These are phyloP conservation scores for Boechera retrofracta DNA, from an alignment of 345 rosid genomes.

Conservation along the genomic window DNA sequence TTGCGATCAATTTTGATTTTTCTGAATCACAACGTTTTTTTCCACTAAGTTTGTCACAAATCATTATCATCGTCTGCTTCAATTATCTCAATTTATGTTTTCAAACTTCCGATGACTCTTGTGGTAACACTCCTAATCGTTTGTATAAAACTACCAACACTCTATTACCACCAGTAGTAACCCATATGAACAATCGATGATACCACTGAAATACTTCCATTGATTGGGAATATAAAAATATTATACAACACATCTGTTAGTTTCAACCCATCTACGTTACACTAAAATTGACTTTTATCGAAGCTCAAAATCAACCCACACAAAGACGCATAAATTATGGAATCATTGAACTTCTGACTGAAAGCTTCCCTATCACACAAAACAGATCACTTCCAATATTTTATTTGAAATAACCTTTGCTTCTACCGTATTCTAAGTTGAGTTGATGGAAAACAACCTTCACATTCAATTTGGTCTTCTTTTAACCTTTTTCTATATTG, in stretches of 20 bases:
- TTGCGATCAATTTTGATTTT: neutral
- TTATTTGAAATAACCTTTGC: neutral
- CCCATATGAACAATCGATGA: neutral
- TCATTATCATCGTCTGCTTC: neutral
- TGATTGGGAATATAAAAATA: neutral
- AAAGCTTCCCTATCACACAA: neutral
- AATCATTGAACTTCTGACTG: slow-evolving; percentile 3
- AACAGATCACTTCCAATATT: neutral
- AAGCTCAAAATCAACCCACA: neutral
- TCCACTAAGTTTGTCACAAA: neutral
- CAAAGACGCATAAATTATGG: neutral
- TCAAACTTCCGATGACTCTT: neutral
- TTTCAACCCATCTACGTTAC: neutral
- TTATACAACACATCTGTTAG: neutral
- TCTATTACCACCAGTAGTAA: neutral
- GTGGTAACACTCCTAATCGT: neutral
- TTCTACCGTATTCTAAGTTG: slow-evolving; percentile 1
- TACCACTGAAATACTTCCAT: neutral
- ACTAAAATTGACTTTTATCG: neutral
- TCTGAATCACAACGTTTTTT: neutral
- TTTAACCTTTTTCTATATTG: neutral
- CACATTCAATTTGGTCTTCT: slow-evolving; percentile 10
- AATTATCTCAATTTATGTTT: neutral
- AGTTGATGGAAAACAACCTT: slow-evolving; percentile 14
- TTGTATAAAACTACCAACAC: neutral